These are phyloP conservation scores for Kwoniella bestiolae DNA, from an alignment of 768 basidiomycete genomes.

Conservation along the genomic window DNA sequence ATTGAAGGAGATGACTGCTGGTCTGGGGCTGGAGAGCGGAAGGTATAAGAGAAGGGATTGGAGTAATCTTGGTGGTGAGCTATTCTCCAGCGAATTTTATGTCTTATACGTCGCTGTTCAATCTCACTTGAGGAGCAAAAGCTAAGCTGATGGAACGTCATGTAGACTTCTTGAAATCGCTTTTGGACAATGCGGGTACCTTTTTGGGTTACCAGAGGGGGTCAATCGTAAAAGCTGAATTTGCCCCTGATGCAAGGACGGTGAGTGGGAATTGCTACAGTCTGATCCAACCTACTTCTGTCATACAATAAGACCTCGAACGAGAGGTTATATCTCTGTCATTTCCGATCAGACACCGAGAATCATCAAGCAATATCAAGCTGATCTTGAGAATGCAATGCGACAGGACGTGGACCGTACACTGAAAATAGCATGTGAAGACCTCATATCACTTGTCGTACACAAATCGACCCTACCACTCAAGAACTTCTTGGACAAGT, in stretches of 20 bases:
- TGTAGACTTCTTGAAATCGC: constrained; percentile 46
- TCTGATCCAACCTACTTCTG: no score
- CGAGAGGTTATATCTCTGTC: no score
- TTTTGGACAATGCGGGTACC: constrained; percentile 47
- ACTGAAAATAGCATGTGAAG: constrained; percentile 82
- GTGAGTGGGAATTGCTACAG: no score
- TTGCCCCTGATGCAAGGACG: constrained; percentile 67
- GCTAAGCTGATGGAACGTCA: not conserved
- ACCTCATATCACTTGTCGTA: constrained; percentile 71
- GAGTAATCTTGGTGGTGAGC: constrained; percentile 49
- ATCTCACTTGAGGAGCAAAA: not conserved
- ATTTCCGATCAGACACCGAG: no score
- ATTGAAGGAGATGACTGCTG: constrained; percentile 84
- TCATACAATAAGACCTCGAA: no score
- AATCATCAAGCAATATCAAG: not conserved
- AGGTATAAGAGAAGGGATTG: constrained; percentile 52
- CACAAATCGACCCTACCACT: constrained; percentile 67
- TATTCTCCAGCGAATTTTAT: no score
- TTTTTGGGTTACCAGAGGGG: constrained; percentile 50
- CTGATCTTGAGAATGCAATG: not conserved
- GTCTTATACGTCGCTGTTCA: not conserved
- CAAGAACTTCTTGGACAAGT: constrained; percentile 67
- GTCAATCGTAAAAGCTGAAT: constrained; percentile 26
- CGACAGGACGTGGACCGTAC: constrained; percentile 82
- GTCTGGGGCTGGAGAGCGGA: constrained; percentile 63